Base-by-base conservation (phyloP, 169 alveolate genomes). In the Plasmodium fragile region DNA sequence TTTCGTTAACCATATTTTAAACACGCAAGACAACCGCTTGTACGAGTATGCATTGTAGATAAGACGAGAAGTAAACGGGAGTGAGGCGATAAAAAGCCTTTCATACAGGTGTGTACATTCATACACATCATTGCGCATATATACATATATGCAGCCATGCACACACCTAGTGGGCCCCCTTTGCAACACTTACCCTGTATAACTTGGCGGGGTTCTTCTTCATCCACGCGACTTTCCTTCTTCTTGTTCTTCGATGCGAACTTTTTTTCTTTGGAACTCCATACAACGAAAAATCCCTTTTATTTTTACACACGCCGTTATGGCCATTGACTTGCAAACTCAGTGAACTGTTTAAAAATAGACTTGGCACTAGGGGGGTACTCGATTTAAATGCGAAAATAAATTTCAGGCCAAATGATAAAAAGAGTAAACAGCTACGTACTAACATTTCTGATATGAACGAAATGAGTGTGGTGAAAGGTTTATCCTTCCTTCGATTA, bases 211-310 rank as follows among this genome's bases (percentile, higher is more conserved):
- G 97, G 85, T 80, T 81, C 80, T 96, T 92, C 87, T 94, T 96
- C 97, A 96, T 96, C 97, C 97, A 96, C 41, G 97, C 97, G 25
- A 96, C 95, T 83, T 94, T 95, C 69, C 97, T 83, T 72, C 96
- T 93, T 16, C 96, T 71, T 32, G 97, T 96, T 71, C 97, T 70
- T 52, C 97, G 79, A 34, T 94, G 94, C 34, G 97, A 96, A 22
- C 97, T 96, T 65, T 96, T 96, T 94, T 96, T 96, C 94, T 96
- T 96, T 28, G 97, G 97, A 11, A 96, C 97, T 3, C 96, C 97
- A 87, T 89, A 92, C 49, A 96, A 79, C 32, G 87, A 45, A 69
- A 36, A 59, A 69, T 49, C 30, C 70, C 91, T 84, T 32, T 43
- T 83, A 49, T 49, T 18, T 49, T 83, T 83, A n/a, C n/a, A 53